Evolutionary conservation across 2,329 filamentous ascomycete genomes (phyloP).

Genomic region (Hypoxylon sp.): DNA sequence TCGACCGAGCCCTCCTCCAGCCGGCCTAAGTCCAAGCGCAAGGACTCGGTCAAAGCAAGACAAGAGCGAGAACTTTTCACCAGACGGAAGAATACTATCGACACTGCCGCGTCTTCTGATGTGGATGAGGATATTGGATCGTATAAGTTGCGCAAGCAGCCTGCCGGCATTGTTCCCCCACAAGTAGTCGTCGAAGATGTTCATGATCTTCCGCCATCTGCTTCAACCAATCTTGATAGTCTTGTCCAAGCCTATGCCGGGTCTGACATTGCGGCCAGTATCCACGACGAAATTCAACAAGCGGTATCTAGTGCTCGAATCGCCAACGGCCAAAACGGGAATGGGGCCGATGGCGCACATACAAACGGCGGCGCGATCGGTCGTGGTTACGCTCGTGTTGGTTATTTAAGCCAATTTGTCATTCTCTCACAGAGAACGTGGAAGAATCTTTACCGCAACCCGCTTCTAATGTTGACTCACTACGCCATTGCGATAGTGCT

Average conservation of each 20-base stretch:
- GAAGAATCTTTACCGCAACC: constrained; percentile 97
- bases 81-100: constrained; percentile 75
- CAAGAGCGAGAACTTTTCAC: constrained; percentile 94
- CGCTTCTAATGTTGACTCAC: constrained; percentile 97
- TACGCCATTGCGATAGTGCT: constrained; percentile 97
- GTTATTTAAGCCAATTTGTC: constrained; percentile 83
- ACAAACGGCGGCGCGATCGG: constrained; percentile 72
- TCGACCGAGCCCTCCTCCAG: constrained; percentile 70
- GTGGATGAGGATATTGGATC: constrained; percentile 65
- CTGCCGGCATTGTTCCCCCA: constrained; percentile 57
- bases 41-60: constrained; percentile 83
- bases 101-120: constrained; percentile 74
- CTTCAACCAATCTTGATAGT: constrained; percentile 83
- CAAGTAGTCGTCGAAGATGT: constrained; percentile 77
- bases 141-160: constrained; percentile 65
- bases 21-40: constrained; percentile 77
- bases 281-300: constrained; percentile 82
- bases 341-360: constrained; percentile 61
- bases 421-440: constrained; percentile 93
- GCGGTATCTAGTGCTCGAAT: constrained; percentile 74
- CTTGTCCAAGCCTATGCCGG: constrained; percentile 81
- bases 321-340: constrained; percentile 75
- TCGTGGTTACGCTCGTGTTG: constrained; percentile 84
- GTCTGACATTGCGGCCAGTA: constrained; percentile 81
- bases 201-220: constrained; percentile 71